phyloP scores from a whole-genome alignment of 306 rosid species.

The Rosa persica region DNA sequence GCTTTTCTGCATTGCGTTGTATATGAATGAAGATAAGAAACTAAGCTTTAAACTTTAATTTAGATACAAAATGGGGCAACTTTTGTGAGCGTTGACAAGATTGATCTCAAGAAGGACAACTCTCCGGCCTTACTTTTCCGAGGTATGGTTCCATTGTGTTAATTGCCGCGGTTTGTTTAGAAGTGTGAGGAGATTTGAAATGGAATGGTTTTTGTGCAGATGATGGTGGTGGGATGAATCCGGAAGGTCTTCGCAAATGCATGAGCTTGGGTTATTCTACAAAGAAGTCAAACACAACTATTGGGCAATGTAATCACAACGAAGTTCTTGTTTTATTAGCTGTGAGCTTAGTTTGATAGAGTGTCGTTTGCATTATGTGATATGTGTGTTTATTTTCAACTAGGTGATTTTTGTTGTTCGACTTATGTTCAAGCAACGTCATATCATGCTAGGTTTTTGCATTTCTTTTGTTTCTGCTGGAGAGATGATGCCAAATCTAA shows the following conservation, averaged over 20 bases:
- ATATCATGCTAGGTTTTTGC: background rate
- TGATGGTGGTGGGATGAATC: constrained; percentile 96
- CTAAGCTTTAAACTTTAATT: background rate
- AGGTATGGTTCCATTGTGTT: constrained; percentile 45
- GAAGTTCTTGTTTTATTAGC: constrained; percentile 21
- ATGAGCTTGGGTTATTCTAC: constrained; percentile 98
- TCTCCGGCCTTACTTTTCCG: constrained; percentile 81
- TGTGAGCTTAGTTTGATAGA: background rate
- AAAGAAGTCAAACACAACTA: constrained; percentile 85
- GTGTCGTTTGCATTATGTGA: background rate
- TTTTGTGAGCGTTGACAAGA: constrained; percentile 73
- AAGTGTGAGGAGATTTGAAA: constrained; percentile 4
- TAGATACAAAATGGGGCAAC: constrained; percentile 91
- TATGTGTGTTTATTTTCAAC: background rate
- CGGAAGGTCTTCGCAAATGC: constrained; percentile 73
- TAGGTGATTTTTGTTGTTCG: background rate
- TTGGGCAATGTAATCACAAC: constrained; percentile 74
- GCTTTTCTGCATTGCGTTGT: constrained; percentile 5
- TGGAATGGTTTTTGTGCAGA: constrained; percentile 49
- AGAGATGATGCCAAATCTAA: background rate
- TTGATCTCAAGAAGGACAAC: constrained; percentile 69
- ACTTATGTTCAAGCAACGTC: background rate
- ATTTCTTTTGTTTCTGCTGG: background rate
- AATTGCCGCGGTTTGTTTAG: background rate
- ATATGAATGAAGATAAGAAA: no score